Evolutionary conservation across 352 stramenopile species (phyloP).

Genomic region (Globisporangium spiculum): DNA sequence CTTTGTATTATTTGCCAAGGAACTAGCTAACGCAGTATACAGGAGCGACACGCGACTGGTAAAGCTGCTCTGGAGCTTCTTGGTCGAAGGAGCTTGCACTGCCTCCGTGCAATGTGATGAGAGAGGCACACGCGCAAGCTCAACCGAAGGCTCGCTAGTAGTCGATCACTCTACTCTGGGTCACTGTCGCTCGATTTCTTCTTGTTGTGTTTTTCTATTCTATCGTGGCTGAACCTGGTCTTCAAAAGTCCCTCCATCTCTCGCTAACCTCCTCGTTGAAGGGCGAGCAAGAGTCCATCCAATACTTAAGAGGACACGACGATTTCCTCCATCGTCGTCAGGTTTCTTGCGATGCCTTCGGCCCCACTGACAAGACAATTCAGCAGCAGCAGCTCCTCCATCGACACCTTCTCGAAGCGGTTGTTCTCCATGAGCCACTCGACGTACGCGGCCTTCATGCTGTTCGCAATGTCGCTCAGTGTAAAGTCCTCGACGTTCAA

Average conservation of each 20-base stretch:
- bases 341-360: conserved; percentile 69
- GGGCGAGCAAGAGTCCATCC: not conserved
- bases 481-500: conserved; percentile 81
- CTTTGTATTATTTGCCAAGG: not conserved
- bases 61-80: not conserved
- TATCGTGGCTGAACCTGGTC: not conserved
- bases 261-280: not conserved
- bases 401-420: conserved; percentile 71
- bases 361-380: conserved; percentile 82
- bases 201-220: not conserved
- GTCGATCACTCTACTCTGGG: not conserved
- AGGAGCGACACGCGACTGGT: not conserved
- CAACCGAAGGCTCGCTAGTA: not conserved
- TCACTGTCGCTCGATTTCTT: not conserved
- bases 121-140: not conserved
- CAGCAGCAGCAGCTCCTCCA: conserved; percentile 79
- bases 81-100: not conserved
- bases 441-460: conserved; percentile 76
- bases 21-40: not conserved
- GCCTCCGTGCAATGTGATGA: not conserved
- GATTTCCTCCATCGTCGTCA: conserved; percentile 77
- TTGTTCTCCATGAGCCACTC: conserved; percentile 78
- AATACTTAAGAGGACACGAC: conserved; percentile 51
- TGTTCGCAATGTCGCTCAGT: conserved; percentile 57
- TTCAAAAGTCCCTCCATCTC: not conserved